Conservation (phyloP, 2,329 filamentous ascomycete species). For the Fusarium nanum region DNA sequence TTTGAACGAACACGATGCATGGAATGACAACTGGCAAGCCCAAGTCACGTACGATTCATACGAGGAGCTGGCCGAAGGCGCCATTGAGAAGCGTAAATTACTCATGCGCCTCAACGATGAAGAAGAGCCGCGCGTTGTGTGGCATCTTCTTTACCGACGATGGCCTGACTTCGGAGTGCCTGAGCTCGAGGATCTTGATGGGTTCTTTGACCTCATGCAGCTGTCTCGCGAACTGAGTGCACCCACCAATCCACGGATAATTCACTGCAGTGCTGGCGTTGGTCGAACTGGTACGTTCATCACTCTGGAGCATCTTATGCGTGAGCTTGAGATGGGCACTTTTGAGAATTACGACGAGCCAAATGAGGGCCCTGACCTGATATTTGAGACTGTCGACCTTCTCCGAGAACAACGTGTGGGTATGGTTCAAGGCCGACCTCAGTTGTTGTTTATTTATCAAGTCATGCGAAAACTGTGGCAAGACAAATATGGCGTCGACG, state of each 20-base stretch:
- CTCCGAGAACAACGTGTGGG: constrained; percentile 88
- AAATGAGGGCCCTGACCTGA: constrained; percentile 65
- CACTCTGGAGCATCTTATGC: constrained; percentile 89
- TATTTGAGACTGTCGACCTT: constrained; percentile 82
- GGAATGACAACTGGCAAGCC: constrained; percentile 75
- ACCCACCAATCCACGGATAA: constrained; percentile 74
- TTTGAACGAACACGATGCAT: constrained; percentile 73
- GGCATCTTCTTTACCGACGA: constrained; percentile 85
- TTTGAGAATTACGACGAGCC: constrained; percentile 62
- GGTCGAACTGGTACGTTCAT: constrained; percentile 97
- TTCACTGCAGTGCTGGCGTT: constrained; percentile 92
- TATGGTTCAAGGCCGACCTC: constrained; percentile 92
- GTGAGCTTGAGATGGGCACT: constrained; percentile 81
- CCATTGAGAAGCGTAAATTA: constrained; percentile 81
- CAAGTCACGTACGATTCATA: constrained; percentile 74
- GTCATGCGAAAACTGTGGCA: constrained; percentile 81
- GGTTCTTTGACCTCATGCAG: constrained; percentile 76
- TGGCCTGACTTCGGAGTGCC: constrained; percentile 95
- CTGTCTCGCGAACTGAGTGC: constrained; percentile 71
- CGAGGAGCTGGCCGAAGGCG: constrained; percentile 65
- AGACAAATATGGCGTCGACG: constrained; percentile 66
- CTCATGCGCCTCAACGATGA: constrained; percentile 64
- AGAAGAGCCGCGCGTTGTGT: constrained; percentile 69
- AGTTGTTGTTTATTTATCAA: constrained; percentile 90
- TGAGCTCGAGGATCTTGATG: constrained; percentile 71